Conservation (phyloP, 768 basidiomycete genomes). For the Hirschioporus abietinus region DNA sequence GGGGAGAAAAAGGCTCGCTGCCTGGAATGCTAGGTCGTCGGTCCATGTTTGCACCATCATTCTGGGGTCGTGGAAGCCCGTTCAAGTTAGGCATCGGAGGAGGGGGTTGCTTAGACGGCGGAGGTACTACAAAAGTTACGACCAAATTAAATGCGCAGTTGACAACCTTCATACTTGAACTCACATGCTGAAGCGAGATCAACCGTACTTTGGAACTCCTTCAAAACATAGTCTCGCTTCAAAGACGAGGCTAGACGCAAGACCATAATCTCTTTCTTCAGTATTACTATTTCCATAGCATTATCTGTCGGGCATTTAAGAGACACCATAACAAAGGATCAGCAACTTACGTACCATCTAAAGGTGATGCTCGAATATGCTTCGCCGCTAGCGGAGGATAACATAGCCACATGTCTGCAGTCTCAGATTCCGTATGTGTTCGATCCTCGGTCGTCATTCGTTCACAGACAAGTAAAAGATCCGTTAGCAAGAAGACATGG, state of each 20-base stretch:
- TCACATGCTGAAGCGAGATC: constrained; percentile 71
- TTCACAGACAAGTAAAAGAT: constrained; percentile 89
- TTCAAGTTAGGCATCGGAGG: constrained; percentile 53
- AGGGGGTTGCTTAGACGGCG: constrained; percentile 55
- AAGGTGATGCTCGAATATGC: constrained; percentile 69
- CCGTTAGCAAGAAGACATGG: constrained; percentile 85
- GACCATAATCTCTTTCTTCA: constrained; percentile 81
- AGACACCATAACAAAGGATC: constrained; percentile 3
- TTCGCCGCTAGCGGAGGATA: constrained; percentile 97
- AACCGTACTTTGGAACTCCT: constrained; percentile 78
- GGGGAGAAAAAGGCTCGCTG: background rate
- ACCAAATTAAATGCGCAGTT: constrained; percentile 6
- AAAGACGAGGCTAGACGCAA: constrained; percentile 56
- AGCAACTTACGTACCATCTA: constrained; percentile 49
- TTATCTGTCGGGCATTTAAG: constrained; percentile 43
- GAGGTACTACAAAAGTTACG: constrained; percentile 38
- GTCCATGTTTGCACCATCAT: background rate
- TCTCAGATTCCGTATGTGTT: constrained; percentile 41
- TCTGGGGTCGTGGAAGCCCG: constrained; percentile 10
- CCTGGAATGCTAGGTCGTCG: background rate
- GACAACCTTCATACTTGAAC: constrained; percentile 24
- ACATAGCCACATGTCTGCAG: constrained; percentile 83
- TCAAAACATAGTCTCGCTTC: constrained; percentile 56
- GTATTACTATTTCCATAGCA: constrained; percentile 69
- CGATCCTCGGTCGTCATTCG: constrained; percentile 68